Conservation (phyloP, 148 eudicot species). For the Silene uniflora region DNA sequence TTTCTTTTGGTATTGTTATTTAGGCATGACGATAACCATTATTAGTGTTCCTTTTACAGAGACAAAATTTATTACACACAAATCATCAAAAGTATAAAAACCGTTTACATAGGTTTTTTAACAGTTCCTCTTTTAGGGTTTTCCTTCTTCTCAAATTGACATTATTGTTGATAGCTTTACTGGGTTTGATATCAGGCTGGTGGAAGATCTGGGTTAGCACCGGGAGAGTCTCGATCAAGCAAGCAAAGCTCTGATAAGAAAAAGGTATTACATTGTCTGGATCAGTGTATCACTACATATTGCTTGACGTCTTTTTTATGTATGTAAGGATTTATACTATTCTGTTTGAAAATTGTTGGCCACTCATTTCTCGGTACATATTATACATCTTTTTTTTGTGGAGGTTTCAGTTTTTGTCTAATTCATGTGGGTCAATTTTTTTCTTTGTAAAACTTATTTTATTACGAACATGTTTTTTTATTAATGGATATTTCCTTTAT, state of each 20-base stretch:
- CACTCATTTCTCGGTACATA: neutral
- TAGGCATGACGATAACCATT: too few relatives aligned
- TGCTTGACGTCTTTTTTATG: neutral
- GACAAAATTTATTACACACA: too few relatives aligned
- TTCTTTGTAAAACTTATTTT: neutral
- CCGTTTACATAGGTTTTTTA: too few relatives aligned
- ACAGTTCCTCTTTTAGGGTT: too few relatives aligned
- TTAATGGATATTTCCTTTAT: neutral
- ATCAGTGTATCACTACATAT: neutral
- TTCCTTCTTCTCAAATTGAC: neutral
- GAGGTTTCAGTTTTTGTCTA: neutral
- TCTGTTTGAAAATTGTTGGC: neutral
- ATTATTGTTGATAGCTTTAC: conserved; percentile 31
- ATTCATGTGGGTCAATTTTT: neutral
- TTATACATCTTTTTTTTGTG: neutral
- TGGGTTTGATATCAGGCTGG: conserved; percentile 44
- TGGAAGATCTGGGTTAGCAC: conserved; percentile 42
- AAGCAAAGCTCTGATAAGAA: conserved; percentile 62
- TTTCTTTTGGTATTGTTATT: too few relatives aligned
- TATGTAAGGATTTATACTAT: neutral
- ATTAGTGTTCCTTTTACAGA: too few relatives aligned
- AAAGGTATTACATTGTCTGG: conserved; percentile 40
- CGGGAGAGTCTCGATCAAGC: conserved; percentile 52
- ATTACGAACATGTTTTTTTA: neutral
- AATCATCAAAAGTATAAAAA: too few relatives aligned